Evolutionary conservation across 768 basidiomycete genomes (phyloP).

Genomic region (Sarcodon aspratus): DNA sequence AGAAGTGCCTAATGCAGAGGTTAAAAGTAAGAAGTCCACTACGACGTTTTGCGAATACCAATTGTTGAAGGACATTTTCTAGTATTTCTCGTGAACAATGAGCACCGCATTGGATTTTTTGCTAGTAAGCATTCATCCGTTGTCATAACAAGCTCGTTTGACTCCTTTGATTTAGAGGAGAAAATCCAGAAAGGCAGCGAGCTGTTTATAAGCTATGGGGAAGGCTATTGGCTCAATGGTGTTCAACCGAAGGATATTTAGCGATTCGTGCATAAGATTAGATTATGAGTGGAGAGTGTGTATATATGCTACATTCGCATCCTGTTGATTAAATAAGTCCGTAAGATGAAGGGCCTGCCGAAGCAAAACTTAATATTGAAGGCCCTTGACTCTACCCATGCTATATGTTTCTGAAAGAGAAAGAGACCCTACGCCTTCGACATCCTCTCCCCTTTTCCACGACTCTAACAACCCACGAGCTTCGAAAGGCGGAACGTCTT

Average conservation of each 20-base stretch:
- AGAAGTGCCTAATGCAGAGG: slow-evolving; percentile 8
- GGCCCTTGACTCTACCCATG: slow-evolving; percentile 20
- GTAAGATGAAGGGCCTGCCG: too few species aligned
- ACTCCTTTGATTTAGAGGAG: neutral
- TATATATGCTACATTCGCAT: too few species aligned
- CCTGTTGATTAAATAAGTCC: too few species aligned
- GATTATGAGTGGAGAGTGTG: too few species aligned
- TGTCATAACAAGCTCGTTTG: neutral
- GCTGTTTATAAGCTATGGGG: neutral
- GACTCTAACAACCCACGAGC: slow-evolving; percentile 51
- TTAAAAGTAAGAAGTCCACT: slow-evolving; percentile 14
- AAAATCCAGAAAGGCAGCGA: neutral
- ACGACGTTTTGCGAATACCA: neutral
- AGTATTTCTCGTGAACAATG: slow-evolving; percentile 21
- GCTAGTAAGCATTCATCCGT: slow-evolving; percentile 17
- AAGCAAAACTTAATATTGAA: neutral
- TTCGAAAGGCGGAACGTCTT: slow-evolving; percentile 50
- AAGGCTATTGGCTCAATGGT: neutral
- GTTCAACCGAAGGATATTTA: neutral
- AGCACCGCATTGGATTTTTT: slow-evolving; percentile 24
- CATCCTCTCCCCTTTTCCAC: slow-evolving; percentile 25
- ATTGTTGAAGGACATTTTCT: neutral
- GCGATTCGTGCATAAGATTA: neutral
- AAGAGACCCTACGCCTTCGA: slow-evolving; percentile 11
- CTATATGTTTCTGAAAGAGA: slow-evolving; percentile 15